Percentiles rank a stretch among this genome's conserved stretches.
phyloP scores from a whole-genome alignment of 2,329 filamentous ascomycete genomes.

The Corinectria fuckeliana region DNA sequence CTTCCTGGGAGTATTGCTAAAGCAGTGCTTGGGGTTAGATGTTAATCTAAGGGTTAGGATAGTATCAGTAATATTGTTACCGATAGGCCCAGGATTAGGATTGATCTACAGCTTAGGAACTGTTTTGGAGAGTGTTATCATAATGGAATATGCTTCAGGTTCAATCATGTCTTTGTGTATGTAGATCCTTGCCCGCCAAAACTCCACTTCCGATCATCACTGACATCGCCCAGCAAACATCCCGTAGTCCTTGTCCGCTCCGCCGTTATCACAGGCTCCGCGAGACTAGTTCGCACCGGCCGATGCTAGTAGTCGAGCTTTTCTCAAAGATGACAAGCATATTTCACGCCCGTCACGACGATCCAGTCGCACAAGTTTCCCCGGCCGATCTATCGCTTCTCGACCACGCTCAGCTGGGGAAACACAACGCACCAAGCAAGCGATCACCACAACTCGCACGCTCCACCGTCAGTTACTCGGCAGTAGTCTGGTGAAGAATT shows the following conservation, averaged over 20 bases:
- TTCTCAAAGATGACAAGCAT: slow-evolving; percentile 17
- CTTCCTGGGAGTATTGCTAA: no score
- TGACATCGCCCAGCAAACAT: slow-evolving; percentile 9
- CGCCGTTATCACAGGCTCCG: background rate
- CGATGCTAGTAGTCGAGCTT: slow-evolving; percentile 13
- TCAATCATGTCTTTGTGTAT: no score
- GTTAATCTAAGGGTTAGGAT: no score
- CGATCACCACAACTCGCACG: slow-evolving; percentile 9
- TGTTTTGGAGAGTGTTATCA: no score
- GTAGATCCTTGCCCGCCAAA: no score
- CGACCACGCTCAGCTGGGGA: slow-evolving; percentile 7
- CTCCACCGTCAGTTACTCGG: slow-evolving; percentile 12
- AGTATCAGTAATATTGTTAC: no score
- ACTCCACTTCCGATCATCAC: slow-evolving; percentile 8
- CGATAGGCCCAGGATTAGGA: no score
- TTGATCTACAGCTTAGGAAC: no score
- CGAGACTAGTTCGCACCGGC: slow-evolving; percentile 8
- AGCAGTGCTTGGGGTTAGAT: no score
- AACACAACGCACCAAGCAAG: slow-evolving; percentile 11
- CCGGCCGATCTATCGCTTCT: slow-evolving; percentile 14
- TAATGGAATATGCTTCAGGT: no score
- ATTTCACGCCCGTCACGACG: slow-evolving; percentile 10
- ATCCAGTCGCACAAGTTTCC: slow-evolving; percentile 14
- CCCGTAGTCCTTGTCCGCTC: slow-evolving; percentile 4
- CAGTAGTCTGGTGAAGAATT: slow-evolving; percentile 6